These are phyloP conservation scores for Carallia brachiata DNA, from an alignment of 345 rosid genomes.

Conservation along the genomic window DNA sequence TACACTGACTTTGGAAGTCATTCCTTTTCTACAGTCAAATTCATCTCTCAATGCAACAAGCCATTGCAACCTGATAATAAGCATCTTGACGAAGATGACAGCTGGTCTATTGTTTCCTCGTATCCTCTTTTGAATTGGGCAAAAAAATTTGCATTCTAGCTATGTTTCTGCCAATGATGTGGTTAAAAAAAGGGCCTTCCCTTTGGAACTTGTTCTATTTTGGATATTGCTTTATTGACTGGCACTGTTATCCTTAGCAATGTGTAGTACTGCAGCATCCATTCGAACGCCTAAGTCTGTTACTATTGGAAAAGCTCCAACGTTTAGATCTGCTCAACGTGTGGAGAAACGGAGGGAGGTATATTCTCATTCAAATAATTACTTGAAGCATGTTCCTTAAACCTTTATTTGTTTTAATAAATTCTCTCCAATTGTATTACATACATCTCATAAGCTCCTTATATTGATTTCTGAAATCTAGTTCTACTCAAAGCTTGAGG, in stretches of 20 bases:
- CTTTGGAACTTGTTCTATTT: background rate
- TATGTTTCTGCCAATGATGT: background rate
- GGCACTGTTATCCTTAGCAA: conserved; percentile 54
- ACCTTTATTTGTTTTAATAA: background rate
- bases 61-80: conserved; percentile 47
- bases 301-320: conserved; percentile 87
- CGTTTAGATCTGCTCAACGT: conserved; percentile 72
- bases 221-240: conserved; percentile 5
- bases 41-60: conserved; percentile 52
- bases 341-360: conserved; percentile 96
- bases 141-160: background rate
- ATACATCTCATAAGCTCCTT: conserved; percentile 19
- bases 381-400: conserved; percentile 10
- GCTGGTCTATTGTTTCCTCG: conserved; percentile 80
- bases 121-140: conserved; percentile 48
- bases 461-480: conserved; percentile 24
- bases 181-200: background rate
- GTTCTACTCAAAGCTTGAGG: conserved; percentile 83
- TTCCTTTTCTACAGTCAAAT: conserved; percentile 43
- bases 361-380: conserved; percentile 7
- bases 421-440: background rate
- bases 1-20: background rate
- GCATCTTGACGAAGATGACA: conserved; percentile 81
- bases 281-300: conserved; percentile 58
- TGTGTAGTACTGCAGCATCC: conserved; percentile 63